Evolutionary conservation across 2,329 filamentous ascomycete species (phyloP), one percentile per base, ranked within the genome.

Genomic region (Fusarium nematophilum): DNA sequence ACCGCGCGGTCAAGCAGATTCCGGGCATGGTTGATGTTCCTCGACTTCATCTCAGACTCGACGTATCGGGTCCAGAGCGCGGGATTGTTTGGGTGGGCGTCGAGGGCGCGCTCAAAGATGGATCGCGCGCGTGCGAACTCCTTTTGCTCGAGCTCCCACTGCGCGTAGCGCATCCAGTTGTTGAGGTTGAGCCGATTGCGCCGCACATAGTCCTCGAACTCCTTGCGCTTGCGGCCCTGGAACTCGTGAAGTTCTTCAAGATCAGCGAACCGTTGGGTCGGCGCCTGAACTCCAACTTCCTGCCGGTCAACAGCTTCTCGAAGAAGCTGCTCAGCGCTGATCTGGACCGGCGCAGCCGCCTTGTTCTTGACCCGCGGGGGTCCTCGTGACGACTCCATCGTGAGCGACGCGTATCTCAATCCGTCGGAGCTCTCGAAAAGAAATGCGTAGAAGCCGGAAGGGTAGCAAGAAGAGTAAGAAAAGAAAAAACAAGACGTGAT

Each of bases 331-430:
- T 99, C 95, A 66, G 95, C 95, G 65, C 91, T 96, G 75, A 99
- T 97, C 79, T 98, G 90, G 53, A 91, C 82, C 33, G 90, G 92
- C 79, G 94, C 94, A 2, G 95, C 86, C 65, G 91, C 92, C 90
- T 99, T 99, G 83, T 99, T 98, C 79, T 98, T 98, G 83, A 99
- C 95, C 85, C 93, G 85, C 10, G 95, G 94, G 54, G 95, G 94
- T 69, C 94, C 95, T 64, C 94, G 90, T 66, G 91, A 89, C 53
- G 90, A 87, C 83, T 98, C 94, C 93, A 98, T 97, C 63, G 60
- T 85, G 76, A 23, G n/a, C 37, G 58, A 53, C 44, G 21, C 33
- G 33, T 30, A 8, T 30, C 27, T 50, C 21, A 21, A 4, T 13
- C 18, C 11, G 17, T 14, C 26, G 38, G 34, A 9, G 18, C 14